A percentile compares a stretch with the other conserved stretches of the same genome.
Conservation (phyloP, 2,329 filamentous ascomycete genomes). For the Fusarium albidum region DNA sequence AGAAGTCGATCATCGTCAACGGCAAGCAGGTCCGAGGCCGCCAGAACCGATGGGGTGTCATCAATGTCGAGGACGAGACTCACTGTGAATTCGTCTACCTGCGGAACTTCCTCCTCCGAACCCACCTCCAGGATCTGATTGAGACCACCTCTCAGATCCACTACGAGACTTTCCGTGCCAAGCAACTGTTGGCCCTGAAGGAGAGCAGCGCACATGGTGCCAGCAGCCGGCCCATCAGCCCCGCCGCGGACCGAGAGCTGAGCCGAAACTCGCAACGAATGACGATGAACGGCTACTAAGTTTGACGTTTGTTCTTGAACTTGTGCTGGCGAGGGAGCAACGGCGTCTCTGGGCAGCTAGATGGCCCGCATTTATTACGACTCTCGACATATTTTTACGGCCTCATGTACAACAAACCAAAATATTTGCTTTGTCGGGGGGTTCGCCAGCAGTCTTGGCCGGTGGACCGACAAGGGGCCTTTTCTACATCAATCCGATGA, state of each 20-base stretch:
- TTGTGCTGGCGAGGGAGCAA: conserved; percentile 44
- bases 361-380: conserved; percentile 43
- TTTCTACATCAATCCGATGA: conserved; percentile 31
- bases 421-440: conserved; percentile 35
- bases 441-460: conserved; percentile 26
- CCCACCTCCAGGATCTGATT: conserved; percentile 97
- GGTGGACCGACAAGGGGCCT: conserved; percentile 27
- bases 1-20: conserved; percentile 97
- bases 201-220: conserved; percentile 90
- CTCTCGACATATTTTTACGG: conserved; percentile 43
- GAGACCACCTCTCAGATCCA: conserved; percentile 99
- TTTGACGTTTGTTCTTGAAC: conserved; percentile 39
- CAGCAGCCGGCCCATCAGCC: conserved; percentile 89
- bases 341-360: conserved; percentile 45
- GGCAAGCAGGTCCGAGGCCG: conserved; percentile 97
- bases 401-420: conserved; percentile 42
- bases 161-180: conserved; percentile 99
- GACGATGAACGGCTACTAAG: conserved; percentile 98
- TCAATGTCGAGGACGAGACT: conserved; percentile 99
- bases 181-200: conserved; percentile 97
- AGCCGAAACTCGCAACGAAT: conserved; percentile 97
- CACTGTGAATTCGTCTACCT: conserved; percentile 99
- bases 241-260: conserved; percentile 91
- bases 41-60: conserved; percentile 99
- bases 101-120: conserved; percentile 97